Percentiles rank a stretch among this genome's conserved stretches.
Conservation (phyloP, 2,329 filamentous ascomycete genomes). For the Coniochaeta pulveracea region DNA sequence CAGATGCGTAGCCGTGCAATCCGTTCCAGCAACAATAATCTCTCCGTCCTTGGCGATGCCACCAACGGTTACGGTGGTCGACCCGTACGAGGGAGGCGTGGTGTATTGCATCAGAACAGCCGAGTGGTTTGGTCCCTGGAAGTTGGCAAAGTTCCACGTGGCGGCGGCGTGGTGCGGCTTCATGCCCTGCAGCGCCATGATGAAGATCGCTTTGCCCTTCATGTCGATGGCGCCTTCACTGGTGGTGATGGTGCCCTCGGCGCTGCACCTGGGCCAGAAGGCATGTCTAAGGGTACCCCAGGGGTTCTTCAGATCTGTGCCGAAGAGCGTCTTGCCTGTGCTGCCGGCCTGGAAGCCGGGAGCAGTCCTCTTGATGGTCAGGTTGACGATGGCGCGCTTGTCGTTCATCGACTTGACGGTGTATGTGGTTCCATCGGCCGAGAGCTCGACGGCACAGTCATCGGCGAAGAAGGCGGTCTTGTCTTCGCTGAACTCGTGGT, state of each 20-base stretch:
- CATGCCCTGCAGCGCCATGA: constrained; percentile 90
- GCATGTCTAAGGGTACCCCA: constrained; percentile 89
- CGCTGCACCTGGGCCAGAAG: constrained; percentile 84
- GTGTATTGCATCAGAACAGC: constrained; percentile 93
- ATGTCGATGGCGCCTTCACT: constrained; percentile 73
- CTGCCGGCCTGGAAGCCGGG: constrained; percentile 80
- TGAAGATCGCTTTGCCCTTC: constrained; percentile 67
- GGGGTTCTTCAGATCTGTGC: constrained; percentile 73
- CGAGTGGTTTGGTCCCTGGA: constrained; percentile 78
- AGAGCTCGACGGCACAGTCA: constrained; percentile 74
- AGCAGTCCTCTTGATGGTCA: constrained; percentile 64
- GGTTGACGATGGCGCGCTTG: constrained; percentile 68
- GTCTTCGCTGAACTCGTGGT: constrained; percentile 76
- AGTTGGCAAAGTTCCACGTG: constrained; percentile 87
- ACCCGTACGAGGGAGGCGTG: constrained; percentile 86
- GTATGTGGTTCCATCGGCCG: constrained; percentile 71
- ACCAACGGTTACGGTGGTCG: constrained; percentile 72
- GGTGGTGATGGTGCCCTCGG: constrained; percentile 77
- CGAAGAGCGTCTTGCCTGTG: constrained; percentile 74
- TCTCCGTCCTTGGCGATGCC: constrained; percentile 72
- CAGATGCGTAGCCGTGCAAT: constrained; percentile 57
- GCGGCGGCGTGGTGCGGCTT: constrained; percentile 94
- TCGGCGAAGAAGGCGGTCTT: constrained; percentile 78
- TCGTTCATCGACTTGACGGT: constrained; percentile 86
- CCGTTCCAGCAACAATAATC: constrained; percentile 61